Conservation (phyloP, 1,139 yeast genomes). For the Yamadazyma aaseri region DNA sequence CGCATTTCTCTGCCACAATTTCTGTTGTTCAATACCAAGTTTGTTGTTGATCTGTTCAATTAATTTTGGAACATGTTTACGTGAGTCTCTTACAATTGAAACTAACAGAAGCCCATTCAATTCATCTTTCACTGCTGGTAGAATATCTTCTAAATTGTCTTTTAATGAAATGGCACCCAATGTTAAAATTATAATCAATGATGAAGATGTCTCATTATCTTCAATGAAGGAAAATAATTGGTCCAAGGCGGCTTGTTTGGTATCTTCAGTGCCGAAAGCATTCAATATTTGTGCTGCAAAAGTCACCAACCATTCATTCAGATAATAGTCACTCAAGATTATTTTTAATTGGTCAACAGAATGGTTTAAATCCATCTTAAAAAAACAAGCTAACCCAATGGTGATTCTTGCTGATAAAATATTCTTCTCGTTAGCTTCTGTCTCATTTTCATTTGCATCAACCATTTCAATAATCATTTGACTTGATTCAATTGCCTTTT, state of each 20-base stretch:
- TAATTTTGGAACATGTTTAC: conserved; percentile 58
- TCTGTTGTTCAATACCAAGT: conserved; percentile 18
- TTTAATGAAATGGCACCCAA: conserved; percentile 79
- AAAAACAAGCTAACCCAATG: conserved; percentile 68
- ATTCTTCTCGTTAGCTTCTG: conserved; percentile 10
- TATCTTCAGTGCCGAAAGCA: conserved; percentile 69
- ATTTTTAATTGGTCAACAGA: conserved; percentile 67
- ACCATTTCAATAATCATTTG: conserved; percentile 51
- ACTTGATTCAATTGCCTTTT: conserved; percentile 60
- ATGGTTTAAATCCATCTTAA: conserved; percentile 56
- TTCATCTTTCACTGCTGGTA: conserved; percentile 67
- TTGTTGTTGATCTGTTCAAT: conserved; percentile 50
- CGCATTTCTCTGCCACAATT: conserved; percentile 69
- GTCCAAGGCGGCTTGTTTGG: conserved; percentile 77
- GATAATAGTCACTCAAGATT: conserved; percentile 48
- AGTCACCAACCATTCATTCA: conserved; percentile 62
- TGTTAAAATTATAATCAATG: conserved; percentile 64
- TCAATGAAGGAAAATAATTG: conserved; percentile 65
- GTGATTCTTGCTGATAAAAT: conserved; percentile 64
- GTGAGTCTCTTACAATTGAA: conserved; percentile 49
- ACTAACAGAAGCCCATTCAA: conserved; percentile 50
- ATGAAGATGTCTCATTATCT: conserved; percentile 50
- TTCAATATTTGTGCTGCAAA: conserved; percentile 77
- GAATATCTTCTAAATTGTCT: conserved; percentile 59
- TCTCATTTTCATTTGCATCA: conserved; percentile 27